phyloP scores from a whole-genome alignment of 768 basidiomycete species.

The Mrakia frigida region DNA sequence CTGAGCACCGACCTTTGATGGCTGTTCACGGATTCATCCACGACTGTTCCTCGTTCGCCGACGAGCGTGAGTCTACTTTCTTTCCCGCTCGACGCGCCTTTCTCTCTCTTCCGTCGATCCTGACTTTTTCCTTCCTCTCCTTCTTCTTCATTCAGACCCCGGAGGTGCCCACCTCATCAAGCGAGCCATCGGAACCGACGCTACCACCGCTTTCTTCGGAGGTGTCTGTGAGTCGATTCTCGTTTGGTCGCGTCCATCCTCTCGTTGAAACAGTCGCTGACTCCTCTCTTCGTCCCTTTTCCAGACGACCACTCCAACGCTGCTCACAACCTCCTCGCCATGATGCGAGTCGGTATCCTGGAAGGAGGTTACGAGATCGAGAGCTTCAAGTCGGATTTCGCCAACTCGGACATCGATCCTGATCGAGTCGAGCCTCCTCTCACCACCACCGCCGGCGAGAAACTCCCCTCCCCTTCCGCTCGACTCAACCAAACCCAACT shows the following conservation, averaged over 20 bases:
- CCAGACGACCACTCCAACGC: conserved; percentile 87
- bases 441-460: conserved; percentile 21
- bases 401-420: conserved; percentile 29
- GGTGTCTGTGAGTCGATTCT: conserved; percentile 68
- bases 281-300: conserved; percentile 36
- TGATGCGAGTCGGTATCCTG: conserved; percentile 69
- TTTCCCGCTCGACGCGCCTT: not conserved
- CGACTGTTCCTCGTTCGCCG: conserved; percentile 19
- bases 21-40: conserved; percentile 81
- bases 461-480: conserved; percentile 26
- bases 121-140: not conserved
- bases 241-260: not conserved
- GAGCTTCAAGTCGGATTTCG: conserved; percentile 37
- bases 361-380: conserved; percentile 61
- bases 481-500: conserved; percentile 36
- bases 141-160: conserved; percentile 50
- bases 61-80: conserved; percentile 11
- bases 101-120: not conserved
- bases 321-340: conserved; percentile 67
- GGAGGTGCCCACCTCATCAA: conserved; percentile 79
- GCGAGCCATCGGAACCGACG: conserved; percentile 83
- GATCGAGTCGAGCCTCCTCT: conserved; percentile 28
- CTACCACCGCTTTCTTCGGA: conserved; percentile 89
- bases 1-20: conserved; percentile 70
- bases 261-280: conserved; percentile 43